A percentile compares a stretch with the other conserved stretches of the same genome.
Evolutionary conservation across 1,284 basidiomycete genomes (phyloP).

Genomic region (Mycena sp.): DNA sequence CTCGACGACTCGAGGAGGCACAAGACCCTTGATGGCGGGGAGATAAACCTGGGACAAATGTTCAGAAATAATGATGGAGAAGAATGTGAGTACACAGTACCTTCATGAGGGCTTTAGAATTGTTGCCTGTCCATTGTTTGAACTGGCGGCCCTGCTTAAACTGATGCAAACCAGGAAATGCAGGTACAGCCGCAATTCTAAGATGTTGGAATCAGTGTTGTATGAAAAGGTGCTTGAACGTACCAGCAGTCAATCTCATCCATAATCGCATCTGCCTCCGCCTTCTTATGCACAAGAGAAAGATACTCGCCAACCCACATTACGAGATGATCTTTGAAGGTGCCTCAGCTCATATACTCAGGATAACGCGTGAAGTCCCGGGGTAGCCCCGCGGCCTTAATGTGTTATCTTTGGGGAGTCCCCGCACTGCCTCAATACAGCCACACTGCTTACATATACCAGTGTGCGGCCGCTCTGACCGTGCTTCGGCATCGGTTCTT

Average conservation of each 20-base stretch:
- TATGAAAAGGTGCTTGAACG: constrained; percentile 4
- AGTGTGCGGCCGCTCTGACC: neutral
- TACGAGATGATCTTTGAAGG: no score
- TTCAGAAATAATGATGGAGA: no score
- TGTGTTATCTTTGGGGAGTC: neutral
- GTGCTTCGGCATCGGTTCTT: neutral
- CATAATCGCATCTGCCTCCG: constrained; percentile 39
- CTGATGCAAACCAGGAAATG: constrained; percentile 29
- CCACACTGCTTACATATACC: constrained; percentile 1
- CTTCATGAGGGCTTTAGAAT: constrained; percentile 33
- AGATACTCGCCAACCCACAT: constrained; percentile 44
- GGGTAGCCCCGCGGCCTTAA: neutral
- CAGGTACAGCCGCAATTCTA: constrained; percentile 14
- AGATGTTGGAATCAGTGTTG: neutral
- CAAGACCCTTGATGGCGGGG: constrained; percentile 38
- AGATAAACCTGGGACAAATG: no score
- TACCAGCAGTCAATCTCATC: constrained; percentile 46
- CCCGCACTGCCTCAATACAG: neutral
- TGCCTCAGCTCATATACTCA: neutral
- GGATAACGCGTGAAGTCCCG: neutral
- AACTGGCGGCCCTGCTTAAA: constrained; percentile 35
- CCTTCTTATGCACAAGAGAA: constrained; percentile 29
- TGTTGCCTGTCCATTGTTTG: constrained; percentile 38
- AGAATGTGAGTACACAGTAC: neutral
- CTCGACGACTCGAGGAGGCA: constrained; percentile 40